Base-by-base conservation (phyloP, 108 stramenopile species). In the Skeletonema tropicum region DNA sequence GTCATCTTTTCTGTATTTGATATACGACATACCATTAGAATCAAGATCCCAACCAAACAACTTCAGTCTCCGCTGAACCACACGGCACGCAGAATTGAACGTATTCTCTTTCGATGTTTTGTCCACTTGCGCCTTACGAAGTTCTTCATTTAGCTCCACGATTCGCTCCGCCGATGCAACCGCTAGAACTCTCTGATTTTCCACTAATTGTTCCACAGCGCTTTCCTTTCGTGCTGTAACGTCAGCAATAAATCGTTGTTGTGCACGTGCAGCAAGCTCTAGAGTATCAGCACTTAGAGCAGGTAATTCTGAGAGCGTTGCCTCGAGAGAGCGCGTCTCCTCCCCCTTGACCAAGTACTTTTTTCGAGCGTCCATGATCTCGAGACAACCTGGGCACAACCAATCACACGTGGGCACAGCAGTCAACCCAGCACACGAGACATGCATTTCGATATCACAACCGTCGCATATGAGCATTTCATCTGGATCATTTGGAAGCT, bases 391-490 rank as follows among this genome's bases (percentile, higher is more conserved):
- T 6, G 19, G 42, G 32, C 77, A 78, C 45, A 78, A 35, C 71
- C 71, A 78, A 38, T 78, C 77, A 33, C 64, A 64, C n/a, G 29
- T 32, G 66, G 77, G 77, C 3, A 78, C 45, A 2, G 45, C 30
- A 3, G 63, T 58, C 26, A 78, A 36, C 1, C 77, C 77, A 3
- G 67, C 77, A 33, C 77, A 78, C 9, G 58, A 64, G 41, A 78
- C 46, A 65, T 78, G 77, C 19, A 64, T 73, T 19, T 64, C 58
- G 5, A 45, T 6, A 73, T 78, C 77, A 46, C 77, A 78, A 1
- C 77, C 77, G 32, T 78, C 77, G 31, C 77, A 78, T 0, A 78
- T 14, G 1, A 78, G 30, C 31, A 65, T 55, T 33, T 62, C 25
- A 64, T 70, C 62, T 21, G 71, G 12, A 7, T 61, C 66, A 26